Evolutionary conservation across 805 yeast species (phyloP).

Genomic region (Candida xyloterini): DNA sequence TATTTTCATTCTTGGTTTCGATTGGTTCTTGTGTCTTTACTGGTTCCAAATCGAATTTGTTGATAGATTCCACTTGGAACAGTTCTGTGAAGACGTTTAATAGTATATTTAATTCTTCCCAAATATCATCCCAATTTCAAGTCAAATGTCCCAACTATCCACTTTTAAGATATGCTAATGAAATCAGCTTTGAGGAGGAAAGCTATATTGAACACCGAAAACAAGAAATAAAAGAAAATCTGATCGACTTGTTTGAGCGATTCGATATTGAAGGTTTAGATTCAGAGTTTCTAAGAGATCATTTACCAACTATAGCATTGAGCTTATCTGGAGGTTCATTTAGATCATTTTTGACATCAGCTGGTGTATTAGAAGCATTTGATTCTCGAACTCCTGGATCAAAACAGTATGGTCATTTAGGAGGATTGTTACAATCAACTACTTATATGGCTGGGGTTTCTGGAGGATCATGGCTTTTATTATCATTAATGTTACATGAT

Average conservation of each 20-base stretch:
- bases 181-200: slow-evolving; percentile 14
- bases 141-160: slow-evolving; percentile 15
- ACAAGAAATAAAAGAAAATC: neutral
- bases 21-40: neutral
- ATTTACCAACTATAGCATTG: slow-evolving; percentile 33
- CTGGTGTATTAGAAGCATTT: slow-evolving; percentile 51
- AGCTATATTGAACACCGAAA: slow-evolving; percentile 7
- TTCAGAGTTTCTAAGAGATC: slow-evolving; percentile 3
- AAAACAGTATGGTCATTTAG: slow-evolving; percentile 34
- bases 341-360: slow-evolving; percentile 58
- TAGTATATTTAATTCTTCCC: neutral
- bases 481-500: slow-evolving; percentile 42
- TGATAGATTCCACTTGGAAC: neutral
- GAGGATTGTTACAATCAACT: slow-evolving; percentile 53
- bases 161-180: slow-evolving; percentile 12
- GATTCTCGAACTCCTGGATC: slow-evolving; percentile 44
- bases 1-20: neutral
- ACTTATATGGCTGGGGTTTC: slow-evolving; percentile 63
- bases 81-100: neutral
- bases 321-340: slow-evolving; percentile 53
- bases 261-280: slow-evolving; percentile 12
- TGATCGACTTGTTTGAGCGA: slow-evolving; percentile 12
- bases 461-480: slow-evolving; percentile 72
- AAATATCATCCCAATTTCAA: slow-evolving; percentile 1
- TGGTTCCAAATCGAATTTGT: neutral